These are phyloP conservation scores for Cryphonectria nitschkei DNA, from an alignment of 2,329 filamentous ascomycete species.

Conservation along the genomic window DNA sequence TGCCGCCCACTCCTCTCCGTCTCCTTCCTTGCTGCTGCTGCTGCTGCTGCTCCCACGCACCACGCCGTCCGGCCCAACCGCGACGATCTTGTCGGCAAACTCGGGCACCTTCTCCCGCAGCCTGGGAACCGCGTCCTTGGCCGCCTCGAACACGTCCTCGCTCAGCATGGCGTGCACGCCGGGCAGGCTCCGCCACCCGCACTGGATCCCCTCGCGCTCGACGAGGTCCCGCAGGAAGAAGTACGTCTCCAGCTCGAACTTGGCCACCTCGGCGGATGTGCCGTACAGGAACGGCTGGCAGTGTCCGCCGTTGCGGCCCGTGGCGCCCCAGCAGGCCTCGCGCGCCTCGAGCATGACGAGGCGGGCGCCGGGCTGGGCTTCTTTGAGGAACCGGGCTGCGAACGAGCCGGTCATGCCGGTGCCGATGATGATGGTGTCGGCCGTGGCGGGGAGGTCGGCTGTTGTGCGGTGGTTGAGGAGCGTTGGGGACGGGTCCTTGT, in stretches of 20 bases:
- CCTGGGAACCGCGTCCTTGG: slow-evolving; percentile 52
- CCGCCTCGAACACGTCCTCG: slow-evolving; percentile 56
- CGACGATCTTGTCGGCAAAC: slow-evolving; percentile 54
- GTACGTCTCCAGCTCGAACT: slow-evolving; percentile 75
- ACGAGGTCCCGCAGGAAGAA: slow-evolving; percentile 62
- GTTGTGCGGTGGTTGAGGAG: slow-evolving; percentile 73
- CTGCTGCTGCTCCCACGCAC: background rate
- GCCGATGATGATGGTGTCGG: slow-evolving; percentile 73
- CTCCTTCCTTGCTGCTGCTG: too few species aligned
- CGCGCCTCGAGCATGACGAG: slow-evolving; percentile 77
- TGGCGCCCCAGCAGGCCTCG: slow-evolving; percentile 83
- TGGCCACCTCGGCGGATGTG: slow-evolving; percentile 61
- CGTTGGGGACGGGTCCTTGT: slow-evolving; percentile 64
- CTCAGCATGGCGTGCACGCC: slow-evolving; percentile 69
- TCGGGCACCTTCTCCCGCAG: slow-evolving; percentile 59
- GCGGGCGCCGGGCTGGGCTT: slow-evolving; percentile 45
- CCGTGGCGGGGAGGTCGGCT: slow-evolving; percentile 59
- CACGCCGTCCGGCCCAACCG: slow-evolving; percentile 34
- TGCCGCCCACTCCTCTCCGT: slow-evolving; percentile 28
- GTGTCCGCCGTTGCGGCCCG: slow-evolving; percentile 75
- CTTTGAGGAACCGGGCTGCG: slow-evolving; percentile 65
- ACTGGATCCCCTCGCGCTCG: slow-evolving; percentile 60
- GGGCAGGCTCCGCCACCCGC: slow-evolving; percentile 68
- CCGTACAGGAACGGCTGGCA: slow-evolving; percentile 74
- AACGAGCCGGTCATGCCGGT: slow-evolving; percentile 78